A percentile compares a stretch with the other conserved stretches of the same genome.
These are phyloP conservation scores for Evernia prunastri DNA, from an alignment of 495 filamentous ascomycete genomes.

Conservation along the genomic window DNA sequence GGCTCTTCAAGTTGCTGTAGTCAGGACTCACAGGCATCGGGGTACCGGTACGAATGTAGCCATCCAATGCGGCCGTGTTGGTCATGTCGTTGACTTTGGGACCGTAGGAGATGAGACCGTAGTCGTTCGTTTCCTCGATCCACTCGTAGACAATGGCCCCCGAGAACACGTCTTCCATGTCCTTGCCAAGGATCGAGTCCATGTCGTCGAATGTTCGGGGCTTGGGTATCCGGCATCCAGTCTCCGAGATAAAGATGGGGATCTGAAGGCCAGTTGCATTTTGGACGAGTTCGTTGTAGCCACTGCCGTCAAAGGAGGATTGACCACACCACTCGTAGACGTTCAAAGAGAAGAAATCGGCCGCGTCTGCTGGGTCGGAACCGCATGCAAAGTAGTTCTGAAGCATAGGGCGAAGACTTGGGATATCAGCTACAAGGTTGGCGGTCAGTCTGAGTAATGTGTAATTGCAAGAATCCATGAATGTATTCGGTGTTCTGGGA, in stretches of 20 bases:
- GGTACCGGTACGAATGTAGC: slow-evolving; percentile 62
- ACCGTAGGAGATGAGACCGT: slow-evolving; percentile 79
- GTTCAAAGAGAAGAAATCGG: slow-evolving; percentile 83
- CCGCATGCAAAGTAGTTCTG: slow-evolving; percentile 85
- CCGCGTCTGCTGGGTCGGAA: slow-evolving; percentile 55
- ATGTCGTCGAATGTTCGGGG: slow-evolving; percentile 76
- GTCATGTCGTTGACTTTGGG: slow-evolving; percentile 41
- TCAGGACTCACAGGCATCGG: slow-evolving; percentile 70
- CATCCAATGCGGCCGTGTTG: slow-evolving; percentile 49
- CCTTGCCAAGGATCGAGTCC: slow-evolving; percentile 60
- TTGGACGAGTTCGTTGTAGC: slow-evolving; percentile 60
- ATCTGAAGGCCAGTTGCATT: slow-evolving; percentile 57
- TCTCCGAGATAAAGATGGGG: slow-evolving; percentile 83
- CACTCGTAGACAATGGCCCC: slow-evolving; percentile 86
- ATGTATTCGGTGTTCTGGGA: not conserved
- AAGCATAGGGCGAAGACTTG: slow-evolving; percentile 71
- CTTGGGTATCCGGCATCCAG: slow-evolving; percentile 60
- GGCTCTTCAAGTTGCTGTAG: slow-evolving; percentile 66
- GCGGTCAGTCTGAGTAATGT: slow-evolving; percentile 10
- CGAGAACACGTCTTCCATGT: slow-evolving; percentile 73
- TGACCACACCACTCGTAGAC: slow-evolving; percentile 83
- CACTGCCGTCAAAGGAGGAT: slow-evolving; percentile 57
- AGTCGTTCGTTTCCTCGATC: slow-evolving; percentile 80
- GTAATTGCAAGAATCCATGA: not conserved
- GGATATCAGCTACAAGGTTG: slow-evolving; percentile 56